A percentile compares a stretch with the other conserved stretches of the same genome.
Evolutionary conservation across 495 filamentous ascomycete genomes (phyloP).

Genomic region (Letharia lupina): DNA sequence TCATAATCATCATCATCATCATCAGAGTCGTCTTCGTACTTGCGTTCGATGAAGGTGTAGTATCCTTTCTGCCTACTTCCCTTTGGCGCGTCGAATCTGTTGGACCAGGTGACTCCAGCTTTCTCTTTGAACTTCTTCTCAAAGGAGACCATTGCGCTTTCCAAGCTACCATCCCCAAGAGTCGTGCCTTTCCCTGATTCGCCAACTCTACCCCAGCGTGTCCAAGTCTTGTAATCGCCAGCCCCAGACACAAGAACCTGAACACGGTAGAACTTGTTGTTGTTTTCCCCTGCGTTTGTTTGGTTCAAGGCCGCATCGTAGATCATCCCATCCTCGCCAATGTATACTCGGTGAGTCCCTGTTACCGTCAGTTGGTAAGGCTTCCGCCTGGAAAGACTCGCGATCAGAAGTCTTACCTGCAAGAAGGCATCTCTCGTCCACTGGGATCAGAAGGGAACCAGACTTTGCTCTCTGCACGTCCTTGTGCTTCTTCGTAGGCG

Average conservation of each 20-base stretch:
- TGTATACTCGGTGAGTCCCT: conserved; percentile 46
- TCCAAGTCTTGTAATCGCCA: conserved; percentile 48
- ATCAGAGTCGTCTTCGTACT: conserved; percentile 54
- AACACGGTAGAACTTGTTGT: conserved; percentile 68
- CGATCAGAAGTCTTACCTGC: conserved; percentile 29
- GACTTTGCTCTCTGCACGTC: conserved; percentile 34
- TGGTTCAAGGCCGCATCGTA: conserved; percentile 44
- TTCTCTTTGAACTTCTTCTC: conserved; percentile 70
- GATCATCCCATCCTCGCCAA: conserved; percentile 51
- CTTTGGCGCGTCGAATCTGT: conserved; percentile 43
- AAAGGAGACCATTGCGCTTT: conserved; percentile 44
- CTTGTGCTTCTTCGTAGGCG: conserved; percentile 33
- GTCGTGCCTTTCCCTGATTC: conserved; percentile 51
- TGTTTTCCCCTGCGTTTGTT: conserved; percentile 42
- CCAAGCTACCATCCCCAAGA: conserved; percentile 36
- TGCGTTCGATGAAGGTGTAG: conserved; percentile 67
- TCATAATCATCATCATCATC: conserved; percentile 31
- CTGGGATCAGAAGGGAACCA: conserved; percentile 33
- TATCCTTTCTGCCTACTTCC: conserved; percentile 34
- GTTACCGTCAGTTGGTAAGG: neutral
- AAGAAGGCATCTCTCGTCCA: conserved; percentile 39
- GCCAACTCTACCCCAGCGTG: conserved; percentile 69
- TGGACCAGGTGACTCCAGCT: conserved; percentile 55
- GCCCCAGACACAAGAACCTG: conserved; percentile 36
- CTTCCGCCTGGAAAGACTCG: neutral